Conservation (phyloP, 768 basidiomycete genomes). For the Agrocybe praecox region DNA sequence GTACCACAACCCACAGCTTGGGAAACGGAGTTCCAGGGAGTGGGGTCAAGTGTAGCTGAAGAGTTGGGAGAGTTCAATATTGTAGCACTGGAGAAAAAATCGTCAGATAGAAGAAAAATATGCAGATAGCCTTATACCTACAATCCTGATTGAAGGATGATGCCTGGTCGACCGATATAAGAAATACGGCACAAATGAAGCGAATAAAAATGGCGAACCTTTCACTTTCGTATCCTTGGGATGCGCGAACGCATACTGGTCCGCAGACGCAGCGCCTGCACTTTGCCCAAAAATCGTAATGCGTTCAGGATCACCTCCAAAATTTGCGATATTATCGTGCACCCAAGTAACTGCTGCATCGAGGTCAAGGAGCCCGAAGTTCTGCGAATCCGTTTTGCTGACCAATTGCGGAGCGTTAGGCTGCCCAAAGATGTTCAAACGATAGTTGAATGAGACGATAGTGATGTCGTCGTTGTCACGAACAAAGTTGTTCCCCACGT, state of each 20-base stretch:
- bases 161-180: constrained; percentile 20
- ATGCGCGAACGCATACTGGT: constrained; percentile 35
- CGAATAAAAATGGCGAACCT: constrained; percentile 9
- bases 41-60: constrained; percentile 14
- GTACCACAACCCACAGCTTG: constrained; percentile 32
- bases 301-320: constrained; percentile 42
- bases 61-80: background rate
- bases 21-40: constrained; percentile 33
- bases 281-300: constrained; percentile 38
- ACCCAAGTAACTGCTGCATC: constrained; percentile 47
- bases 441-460: constrained; percentile 39
- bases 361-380: constrained; percentile 39
- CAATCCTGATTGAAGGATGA: constrained; percentile 41
- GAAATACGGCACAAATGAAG: background rate
- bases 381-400: constrained; percentile 18
- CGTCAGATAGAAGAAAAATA: background rate
- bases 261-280: constrained; percentile 33
- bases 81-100: background rate
- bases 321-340: constrained; percentile 44
- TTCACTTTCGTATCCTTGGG: constrained; percentile 34
- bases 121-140: constrained; percentile 3
- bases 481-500: constrained; percentile 31
- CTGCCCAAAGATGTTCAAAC: constrained; percentile 39
- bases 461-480: constrained; percentile 34
- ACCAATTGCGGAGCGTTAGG: constrained; percentile 40